Conservation (phyloP, 1,284 basidiomycete genomes). For the Cutaneotrichosporon arboriforme region DNA sequence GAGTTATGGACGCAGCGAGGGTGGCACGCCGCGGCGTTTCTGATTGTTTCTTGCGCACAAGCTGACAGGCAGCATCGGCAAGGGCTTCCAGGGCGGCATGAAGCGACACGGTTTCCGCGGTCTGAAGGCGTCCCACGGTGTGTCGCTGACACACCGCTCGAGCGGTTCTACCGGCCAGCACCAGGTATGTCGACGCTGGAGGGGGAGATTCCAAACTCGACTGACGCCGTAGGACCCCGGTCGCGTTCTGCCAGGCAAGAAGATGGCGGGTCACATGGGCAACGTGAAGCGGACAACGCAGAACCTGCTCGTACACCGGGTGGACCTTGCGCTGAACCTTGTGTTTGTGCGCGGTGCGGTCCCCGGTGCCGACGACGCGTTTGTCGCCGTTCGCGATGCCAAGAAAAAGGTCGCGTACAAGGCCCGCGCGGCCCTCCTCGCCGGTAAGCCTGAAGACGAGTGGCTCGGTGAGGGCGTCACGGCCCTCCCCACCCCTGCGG, state of each 20-base stretch:
- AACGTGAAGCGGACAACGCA: constrained; percentile 75
- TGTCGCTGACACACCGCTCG: constrained; percentile 88
- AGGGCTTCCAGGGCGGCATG: constrained; percentile 97
- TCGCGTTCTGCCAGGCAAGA: constrained; percentile 90
- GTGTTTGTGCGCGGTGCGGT: constrained; percentile 69
- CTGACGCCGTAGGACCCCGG: constrained; percentile 69
- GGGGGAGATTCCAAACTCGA: too few relatives aligned
- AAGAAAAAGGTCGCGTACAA: constrained; percentile 71
- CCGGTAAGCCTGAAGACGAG: constrained; percentile 68
- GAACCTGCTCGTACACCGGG: constrained; percentile 81
- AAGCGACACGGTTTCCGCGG: constrained; percentile 94
- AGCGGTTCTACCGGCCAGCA: constrained; percentile 91
- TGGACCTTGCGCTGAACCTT: constrained; percentile 79
- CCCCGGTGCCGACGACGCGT: constrained; percentile 53
- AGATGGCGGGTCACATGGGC: constrained; percentile 96
- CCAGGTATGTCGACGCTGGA: constrained; percentile 58
- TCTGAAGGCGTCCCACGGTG: constrained; percentile 90
- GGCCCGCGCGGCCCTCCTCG: constrained; percentile 53
- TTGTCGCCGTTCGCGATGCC: constrained; percentile 68
- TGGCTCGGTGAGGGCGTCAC: constrained; percentile 76
- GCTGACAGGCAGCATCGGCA: constrained; percentile 69
- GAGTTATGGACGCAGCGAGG: background rate
- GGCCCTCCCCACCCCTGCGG: constrained; percentile 86
- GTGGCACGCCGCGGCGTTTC: too few relatives aligned
- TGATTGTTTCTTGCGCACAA: too few relatives aligned